A percentile compares a stretch with the other conserved stretches of the same genome.
Evolutionary conservation across 129 eudicot species (phyloP).

Genomic region (Lonicera japonica): DNA sequence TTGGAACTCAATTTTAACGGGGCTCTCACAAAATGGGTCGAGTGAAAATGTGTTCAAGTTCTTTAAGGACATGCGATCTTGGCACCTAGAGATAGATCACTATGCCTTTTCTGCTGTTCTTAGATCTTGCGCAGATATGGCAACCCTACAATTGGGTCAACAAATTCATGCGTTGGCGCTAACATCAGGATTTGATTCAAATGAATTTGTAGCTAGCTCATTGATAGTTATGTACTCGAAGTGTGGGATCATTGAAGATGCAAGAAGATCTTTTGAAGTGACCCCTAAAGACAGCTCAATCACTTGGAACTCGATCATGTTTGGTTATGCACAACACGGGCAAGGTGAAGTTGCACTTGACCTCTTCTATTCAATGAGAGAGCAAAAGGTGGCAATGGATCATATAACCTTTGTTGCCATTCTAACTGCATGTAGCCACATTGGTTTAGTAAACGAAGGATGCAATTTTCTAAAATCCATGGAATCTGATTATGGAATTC

Average conservation of each 20-base stretch:
- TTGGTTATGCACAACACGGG: conserved; percentile 87
- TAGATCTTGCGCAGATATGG: conserved; percentile 82
- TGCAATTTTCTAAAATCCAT: conserved; percentile 35
- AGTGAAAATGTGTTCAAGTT: conserved; percentile 61
- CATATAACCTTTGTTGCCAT: conserved; percentile 92
- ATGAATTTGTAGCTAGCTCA: conserved; percentile 73
- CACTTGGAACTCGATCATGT: conserved; percentile 84
- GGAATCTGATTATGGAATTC: conserved; percentile 66
- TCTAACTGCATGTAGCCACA: conserved; percentile 85
- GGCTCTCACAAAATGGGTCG: conserved; percentile 63
- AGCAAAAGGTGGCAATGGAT: conserved; percentile 50
- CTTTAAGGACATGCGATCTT: conserved; percentile 47
- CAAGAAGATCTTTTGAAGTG: conserved; percentile 55
- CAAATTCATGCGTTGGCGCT: conserved; percentile 63
- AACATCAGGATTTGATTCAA: conserved; percentile 52
- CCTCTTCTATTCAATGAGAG: conserved; percentile 52
- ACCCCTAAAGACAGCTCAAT: conserved; percentile 53
- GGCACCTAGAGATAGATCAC: conserved; percentile 51
- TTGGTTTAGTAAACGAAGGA: conserved; percentile 79
- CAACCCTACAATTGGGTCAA: conserved; percentile 65
- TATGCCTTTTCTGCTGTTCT: conserved; percentile 70
- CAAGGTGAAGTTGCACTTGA: conserved; percentile 65
- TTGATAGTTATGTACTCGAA: conserved; percentile 83
- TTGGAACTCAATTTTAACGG: conserved; percentile 83
- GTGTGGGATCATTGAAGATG: conserved; percentile 77